A percentile compares a stretch with the other conserved stretches of the same genome.
Evolutionary conservation across 805 yeast genomes (phyloP).

Genomic region (Metahyphopichia silvanorum): DNA sequence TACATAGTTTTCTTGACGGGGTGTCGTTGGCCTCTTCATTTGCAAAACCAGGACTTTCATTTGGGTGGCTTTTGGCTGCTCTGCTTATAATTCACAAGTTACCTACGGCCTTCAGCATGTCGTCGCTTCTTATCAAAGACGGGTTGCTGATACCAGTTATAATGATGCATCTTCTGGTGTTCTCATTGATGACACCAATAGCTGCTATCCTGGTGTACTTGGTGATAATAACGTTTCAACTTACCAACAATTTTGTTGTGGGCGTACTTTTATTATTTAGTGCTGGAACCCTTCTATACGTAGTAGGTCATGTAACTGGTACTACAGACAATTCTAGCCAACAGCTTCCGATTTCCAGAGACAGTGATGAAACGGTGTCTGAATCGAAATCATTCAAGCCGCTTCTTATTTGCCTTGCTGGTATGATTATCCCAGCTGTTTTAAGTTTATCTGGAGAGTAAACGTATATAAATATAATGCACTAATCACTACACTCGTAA

Average conservation of each 20-base stretch:
- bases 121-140: slow-evolving; percentile 48
- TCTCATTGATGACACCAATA: slow-evolving; percentile 60
- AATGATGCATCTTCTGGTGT: slow-evolving; percentile 46
- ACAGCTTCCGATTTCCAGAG: slow-evolving; percentile 5
- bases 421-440: slow-evolving; percentile 23
- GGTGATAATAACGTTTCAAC: slow-evolving; percentile 27
- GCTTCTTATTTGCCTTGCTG: slow-evolving; percentile 17
- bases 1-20: slow-evolving; percentile 74
- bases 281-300: slow-evolving; percentile 72
- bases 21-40: slow-evolving; percentile 65
- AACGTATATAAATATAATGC: neutral
- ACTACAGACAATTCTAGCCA: no score
- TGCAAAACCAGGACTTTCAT: slow-evolving; percentile 30
- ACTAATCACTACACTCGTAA: slow-evolving; percentile 4
- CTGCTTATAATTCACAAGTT: slow-evolving; percentile 69
- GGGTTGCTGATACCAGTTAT: slow-evolving; percentile 29
- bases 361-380: slow-evolving; percentile 5
- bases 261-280: slow-evolving; percentile 60
- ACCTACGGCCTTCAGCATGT: slow-evolving; percentile 70
- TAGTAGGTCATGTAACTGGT: slow-evolving; percentile 67
- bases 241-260: slow-evolving; percentile 34
- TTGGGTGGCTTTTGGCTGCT: slow-evolving; percentile 47
- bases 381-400: no score
- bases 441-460: slow-evolving; percentile 19
- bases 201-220: slow-evolving; percentile 53